Conservation (phyloP, 495 filamentous ascomycete genomes). For the Jackrogersella minutella region DNA sequence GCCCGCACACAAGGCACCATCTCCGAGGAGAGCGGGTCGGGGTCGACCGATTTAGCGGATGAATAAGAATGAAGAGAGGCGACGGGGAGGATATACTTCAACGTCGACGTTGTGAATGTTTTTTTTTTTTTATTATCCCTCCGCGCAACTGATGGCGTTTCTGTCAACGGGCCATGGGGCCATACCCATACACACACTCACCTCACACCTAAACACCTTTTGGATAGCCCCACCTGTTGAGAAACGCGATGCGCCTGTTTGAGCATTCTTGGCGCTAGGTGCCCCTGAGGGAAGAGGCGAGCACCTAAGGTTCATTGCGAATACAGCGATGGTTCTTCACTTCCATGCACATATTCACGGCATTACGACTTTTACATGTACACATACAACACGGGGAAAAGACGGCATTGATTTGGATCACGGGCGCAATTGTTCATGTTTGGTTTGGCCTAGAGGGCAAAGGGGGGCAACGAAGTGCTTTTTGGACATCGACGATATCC, state of each 20-base stretch:
- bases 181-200: too few species aligned
- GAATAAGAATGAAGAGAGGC: conserved; percentile 1
- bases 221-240: too few species aligned
- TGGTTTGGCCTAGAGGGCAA: background rate
- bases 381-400: background rate
- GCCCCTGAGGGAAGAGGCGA: too few species aligned
- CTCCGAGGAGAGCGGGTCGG: conserved; percentile 23
- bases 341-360: conserved; percentile 18
- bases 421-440: conserved; percentile 1
- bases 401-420: conserved; percentile 15
- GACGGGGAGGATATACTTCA: background rate
- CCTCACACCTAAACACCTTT: too few species aligned
- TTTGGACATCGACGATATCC: too few species aligned
- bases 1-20: conserved; percentile 53
- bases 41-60: conserved; percentile 11
- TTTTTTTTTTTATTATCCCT: background rate
- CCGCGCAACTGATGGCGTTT: background rate
- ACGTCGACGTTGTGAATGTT: background rate
- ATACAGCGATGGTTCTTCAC: too few species aligned
- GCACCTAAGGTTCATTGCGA: too few species aligned
- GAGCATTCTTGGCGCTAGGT: too few species aligned
- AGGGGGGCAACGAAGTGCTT: background rate
- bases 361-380: conserved; percentile 24
- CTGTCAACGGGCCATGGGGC: background rate
- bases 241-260: too few species aligned